Percentiles rank a stretch among this genome's conserved stretches.
Conservation (phyloP, 805 yeast species). For the Metschnikowia chrysomelidarum region DNA sequence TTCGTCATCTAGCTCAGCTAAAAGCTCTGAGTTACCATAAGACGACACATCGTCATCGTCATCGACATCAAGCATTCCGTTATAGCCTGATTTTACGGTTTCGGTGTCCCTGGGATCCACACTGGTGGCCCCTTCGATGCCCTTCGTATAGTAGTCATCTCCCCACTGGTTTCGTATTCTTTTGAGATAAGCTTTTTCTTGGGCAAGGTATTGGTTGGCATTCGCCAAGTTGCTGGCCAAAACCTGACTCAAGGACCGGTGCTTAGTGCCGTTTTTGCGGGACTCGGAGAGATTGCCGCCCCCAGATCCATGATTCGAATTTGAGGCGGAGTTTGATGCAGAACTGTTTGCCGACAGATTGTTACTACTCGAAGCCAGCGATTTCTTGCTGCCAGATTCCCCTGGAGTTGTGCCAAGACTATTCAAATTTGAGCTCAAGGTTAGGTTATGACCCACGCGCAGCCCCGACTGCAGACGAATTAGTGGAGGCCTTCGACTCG, state of each 20-base stretch:
- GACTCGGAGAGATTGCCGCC: conserved; percentile 8
- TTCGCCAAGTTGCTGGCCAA: conserved; percentile 15
- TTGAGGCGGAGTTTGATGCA: no score
- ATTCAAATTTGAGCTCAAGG: no score
- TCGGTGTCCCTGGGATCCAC: conserved; percentile 17
- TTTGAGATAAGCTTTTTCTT: conserved; percentile 64
- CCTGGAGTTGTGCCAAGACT: no score
- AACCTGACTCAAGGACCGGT: conserved; percentile 16
- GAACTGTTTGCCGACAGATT: conserved; percentile 1
- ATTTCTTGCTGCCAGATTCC: no score
- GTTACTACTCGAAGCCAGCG: conserved; percentile 1
- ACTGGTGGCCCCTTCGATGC: conserved; percentile 44
- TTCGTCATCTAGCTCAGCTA: conserved; percentile 42
- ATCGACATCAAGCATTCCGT: conserved; percentile 26
- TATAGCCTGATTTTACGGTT: background rate
- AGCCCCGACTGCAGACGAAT: conserved; percentile 8
- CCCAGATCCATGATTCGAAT: background rate
- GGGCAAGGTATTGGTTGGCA: conserved; percentile 49
- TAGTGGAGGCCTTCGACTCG: conserved; percentile 14
- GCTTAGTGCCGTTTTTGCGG: conserved; percentile 11
- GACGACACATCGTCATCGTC: conserved; percentile 25
- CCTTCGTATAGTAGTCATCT: conserved; percentile 74
- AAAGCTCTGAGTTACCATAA: conserved; percentile 24
- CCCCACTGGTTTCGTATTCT: conserved; percentile 57
- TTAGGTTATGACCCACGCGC: no score